Evolutionary conservation across 148 eudicot genomes (phyloP), one percentile per base, ranked within the genome.

Genomic region (Dysphania ambrosioides): DNA sequence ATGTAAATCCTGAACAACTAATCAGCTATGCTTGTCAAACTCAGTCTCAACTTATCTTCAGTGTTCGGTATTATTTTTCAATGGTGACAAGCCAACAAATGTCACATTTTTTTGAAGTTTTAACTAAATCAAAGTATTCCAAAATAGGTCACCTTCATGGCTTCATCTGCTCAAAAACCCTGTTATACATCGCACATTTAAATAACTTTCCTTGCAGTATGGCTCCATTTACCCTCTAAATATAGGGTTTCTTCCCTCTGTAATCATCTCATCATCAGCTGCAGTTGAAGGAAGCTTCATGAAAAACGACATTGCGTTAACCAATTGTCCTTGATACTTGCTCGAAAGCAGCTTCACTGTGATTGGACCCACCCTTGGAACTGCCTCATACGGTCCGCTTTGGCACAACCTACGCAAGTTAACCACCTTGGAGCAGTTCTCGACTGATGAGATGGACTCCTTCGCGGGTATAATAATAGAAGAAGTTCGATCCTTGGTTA

Each of bases 351-450:
- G 61, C 69, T 79, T 10, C 29, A 19, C 38, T 79, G 68, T 29
- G 42, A 82, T 47, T 75, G 38, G 74, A 75, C 77, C n/a, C 42
- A 75, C 76, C 31, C 31, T 79, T 24, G 77, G 56, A 27, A 23
- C 59, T 9, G 82, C 66, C 74, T 41, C 77, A 0, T 75, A 82
- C 16, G 85, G 85, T 8, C 64, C 81, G 0, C 61, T 49, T 1
- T 82, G 82, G 85, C 74, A 73, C 1, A 73, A 75, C 72, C 82
- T 82, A 21, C 79, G 85, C 2, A 72, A 74, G 2, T 18, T 79
- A 12, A 53, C 74, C n/a, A 32, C 71, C 0, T 19, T 71, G 0
- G 71, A 81, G 62, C 26, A 79, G 30, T 72, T 79, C 38, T 79
- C 82, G 0, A 27, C 64, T 7, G 8, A 6, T 9, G 23, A 35